Percentiles rank a stretch among this genome's conserved stretches.
These are phyloP conservation scores for Hemerocallis citrina DNA, from an alignment of 106 monocot genomes.

Conservation along the genomic window DNA sequence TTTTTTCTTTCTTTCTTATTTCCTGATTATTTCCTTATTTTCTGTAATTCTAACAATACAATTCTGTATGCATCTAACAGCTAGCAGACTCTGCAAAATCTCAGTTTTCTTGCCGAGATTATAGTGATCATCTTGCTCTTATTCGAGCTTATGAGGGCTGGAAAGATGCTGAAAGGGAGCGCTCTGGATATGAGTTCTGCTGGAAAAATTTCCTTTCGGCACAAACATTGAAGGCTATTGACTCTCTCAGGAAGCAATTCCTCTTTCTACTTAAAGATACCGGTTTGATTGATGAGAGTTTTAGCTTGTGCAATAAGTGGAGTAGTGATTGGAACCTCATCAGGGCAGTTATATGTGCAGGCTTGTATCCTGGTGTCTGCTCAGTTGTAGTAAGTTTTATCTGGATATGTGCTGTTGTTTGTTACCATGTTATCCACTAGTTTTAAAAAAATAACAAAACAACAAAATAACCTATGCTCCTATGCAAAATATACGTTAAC, in stretches of 20 bases:
- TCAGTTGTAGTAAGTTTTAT: slow-evolving; percentile 79
- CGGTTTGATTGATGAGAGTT: slow-evolving; percentile 55
- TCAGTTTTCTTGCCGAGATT: slow-evolving; percentile 89
- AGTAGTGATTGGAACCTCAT: slow-evolving; percentile 73
- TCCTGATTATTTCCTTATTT: too few relatives aligned
- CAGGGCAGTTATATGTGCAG: slow-evolving; percentile 92
- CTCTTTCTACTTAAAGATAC: slow-evolving; percentile 76
- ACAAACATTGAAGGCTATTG: slow-evolving; percentile 87
- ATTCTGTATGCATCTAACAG: too few relatives aligned
- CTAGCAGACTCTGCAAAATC: slow-evolving; percentile 92
- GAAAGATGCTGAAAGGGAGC: slow-evolving; percentile 88
- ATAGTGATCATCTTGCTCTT: slow-evolving; percentile 92
- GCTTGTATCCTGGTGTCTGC: slow-evolving; percentile 91
- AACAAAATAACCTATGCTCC: too few relatives aligned
- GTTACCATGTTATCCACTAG: not conserved
- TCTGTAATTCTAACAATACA: too few relatives aligned
- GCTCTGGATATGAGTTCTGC: slow-evolving; percentile 88
- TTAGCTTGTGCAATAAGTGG: slow-evolving; percentile 61
- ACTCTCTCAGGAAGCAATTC: slow-evolving; percentile 90
- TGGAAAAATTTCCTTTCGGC: slow-evolving; percentile 96
- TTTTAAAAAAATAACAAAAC: too few relatives aligned
- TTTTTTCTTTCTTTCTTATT: too few relatives aligned
- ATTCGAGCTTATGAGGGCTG: slow-evolving; percentile 87
- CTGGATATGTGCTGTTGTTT: not conserved
- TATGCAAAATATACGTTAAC: too few relatives aligned